Evolutionary conservation across 495 filamentous ascomycete genomes (phyloP).

Genomic region (Penicillium robsamsonii): DNA sequence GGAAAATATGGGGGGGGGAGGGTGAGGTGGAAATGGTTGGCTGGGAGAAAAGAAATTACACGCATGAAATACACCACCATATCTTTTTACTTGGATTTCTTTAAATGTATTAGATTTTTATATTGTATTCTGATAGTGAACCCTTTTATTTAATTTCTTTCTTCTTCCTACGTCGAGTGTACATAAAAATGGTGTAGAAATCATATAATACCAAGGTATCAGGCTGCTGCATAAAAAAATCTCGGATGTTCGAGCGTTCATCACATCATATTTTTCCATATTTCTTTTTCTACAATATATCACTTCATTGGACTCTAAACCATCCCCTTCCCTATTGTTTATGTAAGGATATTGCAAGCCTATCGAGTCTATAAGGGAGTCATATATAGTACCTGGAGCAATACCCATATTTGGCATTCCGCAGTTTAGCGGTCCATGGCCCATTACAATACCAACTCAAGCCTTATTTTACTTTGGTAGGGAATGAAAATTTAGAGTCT

Average conservation of each 20-base stretch:
- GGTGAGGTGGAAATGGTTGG: conserved; percentile 11
- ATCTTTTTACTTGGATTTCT: not conserved
- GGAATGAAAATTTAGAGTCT: no score
- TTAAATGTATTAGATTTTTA: not conserved
- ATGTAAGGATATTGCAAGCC: no score
- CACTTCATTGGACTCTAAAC: no score
- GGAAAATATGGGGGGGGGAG: conserved; percentile 12
- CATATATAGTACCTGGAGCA: no score
- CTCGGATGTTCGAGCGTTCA: not conserved
- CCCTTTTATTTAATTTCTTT: not conserved
- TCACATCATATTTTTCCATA: not conserved
- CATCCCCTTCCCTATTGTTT: no score
- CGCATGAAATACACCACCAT: conserved; percentile 16
- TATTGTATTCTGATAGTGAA: not conserved
- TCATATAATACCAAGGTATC: not conserved
- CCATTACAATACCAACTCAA: no score
- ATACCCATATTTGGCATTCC: no score
- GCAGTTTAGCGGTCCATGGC: no score
- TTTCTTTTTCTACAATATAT: not conserved
- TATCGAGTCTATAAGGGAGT: no score
- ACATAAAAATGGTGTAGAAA: not conserved
- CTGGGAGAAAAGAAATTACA: conserved; percentile 22
- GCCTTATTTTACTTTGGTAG: no score
- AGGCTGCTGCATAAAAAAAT: conserved; percentile 13
- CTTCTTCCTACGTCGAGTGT: not conserved